Base-by-base conservation (phyloP, 2,329 filamentous ascomycete species). In the Cladophialophora exuberans region DNA sequence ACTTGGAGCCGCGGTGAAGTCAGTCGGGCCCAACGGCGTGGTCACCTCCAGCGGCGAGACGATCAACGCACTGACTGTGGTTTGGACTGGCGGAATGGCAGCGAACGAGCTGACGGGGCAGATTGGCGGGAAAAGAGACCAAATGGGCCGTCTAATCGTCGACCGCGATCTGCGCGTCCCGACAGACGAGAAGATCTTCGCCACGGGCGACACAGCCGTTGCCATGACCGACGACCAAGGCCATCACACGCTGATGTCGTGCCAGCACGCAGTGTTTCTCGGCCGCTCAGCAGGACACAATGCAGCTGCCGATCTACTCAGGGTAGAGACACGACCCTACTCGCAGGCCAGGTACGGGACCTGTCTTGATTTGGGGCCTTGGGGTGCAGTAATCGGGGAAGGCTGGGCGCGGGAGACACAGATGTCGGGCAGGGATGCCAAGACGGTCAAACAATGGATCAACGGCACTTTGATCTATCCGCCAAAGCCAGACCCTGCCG, bases 51-150 rank as follows among this genome's bases (percentile, higher is more conserved):
- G 62, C 0, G 72, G 70, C 1, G 70, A 73, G 47, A 61, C 45
- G 6, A 73, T 75, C 36, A 60, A 66, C 6, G 59, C 71, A 0
- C 52, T 62, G 11, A 75, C 72, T 0, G 64, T 64, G 1, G 57
- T 75, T 4, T 75, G 73, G 72, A 73, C 73, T 0, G 72, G 69
- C 0, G 72, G 72, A 0, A 59, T 73, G 26, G 52, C 52, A 11
- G 72, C 72, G 1, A 67, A 66, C 0, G 54, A 63, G 0, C 58
- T 75, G 18, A 71, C 72, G 0, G 49, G 64, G 13, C 70, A 72
- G 15, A 66, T 75, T n/a, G 52, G 62, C 0, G 66, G 63, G 1
- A 13, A 55, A 3, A 72, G 58, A 18, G 71, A 74, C 36, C 1
- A 25, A 0, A 57, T 67, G 2, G 63, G 62, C 3, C 67, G 71